Evolutionary conservation across 495 filamentous ascomycete species (phyloP).

Genomic region (Podospora australis): DNA sequence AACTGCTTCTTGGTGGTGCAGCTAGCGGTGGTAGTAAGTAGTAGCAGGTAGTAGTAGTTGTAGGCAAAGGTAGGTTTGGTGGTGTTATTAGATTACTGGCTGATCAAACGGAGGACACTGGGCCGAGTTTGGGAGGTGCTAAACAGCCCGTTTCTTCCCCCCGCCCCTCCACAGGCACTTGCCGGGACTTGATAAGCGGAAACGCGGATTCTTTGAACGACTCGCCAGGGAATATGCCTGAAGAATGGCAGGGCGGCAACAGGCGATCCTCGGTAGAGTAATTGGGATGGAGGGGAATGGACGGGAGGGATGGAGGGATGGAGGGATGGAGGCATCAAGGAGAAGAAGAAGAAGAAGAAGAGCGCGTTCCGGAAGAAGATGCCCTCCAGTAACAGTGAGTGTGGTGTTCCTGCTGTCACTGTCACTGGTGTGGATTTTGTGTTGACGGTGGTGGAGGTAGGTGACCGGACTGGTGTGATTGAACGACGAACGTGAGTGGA

Average conservation of each 20-base stretch:
- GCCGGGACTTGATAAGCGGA: conserved; percentile 6
- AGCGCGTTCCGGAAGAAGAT: not conserved
- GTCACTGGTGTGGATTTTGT: no score
- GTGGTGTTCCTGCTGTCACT: no score
- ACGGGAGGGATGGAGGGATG: not conserved
- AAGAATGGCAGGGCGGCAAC: conserved; percentile 1
- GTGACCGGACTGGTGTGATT: no score
- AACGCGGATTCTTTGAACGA: not conserved
- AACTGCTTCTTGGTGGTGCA: no score
- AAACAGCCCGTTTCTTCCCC: not conserved
- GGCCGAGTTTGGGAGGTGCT: conserved; percentile 4
- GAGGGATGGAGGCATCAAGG: not conserved
- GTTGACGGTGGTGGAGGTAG: no score
- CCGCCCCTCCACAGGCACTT: not conserved
- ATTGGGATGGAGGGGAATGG: not conserved
- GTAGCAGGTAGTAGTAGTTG: no score
- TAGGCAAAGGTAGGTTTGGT: not conserved
- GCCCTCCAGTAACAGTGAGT: no score
- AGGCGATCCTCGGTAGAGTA: conserved; percentile 6
- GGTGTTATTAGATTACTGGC: not conserved
- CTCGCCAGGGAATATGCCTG: conserved; percentile 3
- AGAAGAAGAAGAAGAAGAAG: not conserved
- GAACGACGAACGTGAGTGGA: no score
- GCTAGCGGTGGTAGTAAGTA: no score
- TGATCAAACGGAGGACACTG: conserved; percentile 4